phyloP scores from a whole-genome alignment of 768 basidiomycete genomes.

The Boletus tylopilopsis region DNA sequence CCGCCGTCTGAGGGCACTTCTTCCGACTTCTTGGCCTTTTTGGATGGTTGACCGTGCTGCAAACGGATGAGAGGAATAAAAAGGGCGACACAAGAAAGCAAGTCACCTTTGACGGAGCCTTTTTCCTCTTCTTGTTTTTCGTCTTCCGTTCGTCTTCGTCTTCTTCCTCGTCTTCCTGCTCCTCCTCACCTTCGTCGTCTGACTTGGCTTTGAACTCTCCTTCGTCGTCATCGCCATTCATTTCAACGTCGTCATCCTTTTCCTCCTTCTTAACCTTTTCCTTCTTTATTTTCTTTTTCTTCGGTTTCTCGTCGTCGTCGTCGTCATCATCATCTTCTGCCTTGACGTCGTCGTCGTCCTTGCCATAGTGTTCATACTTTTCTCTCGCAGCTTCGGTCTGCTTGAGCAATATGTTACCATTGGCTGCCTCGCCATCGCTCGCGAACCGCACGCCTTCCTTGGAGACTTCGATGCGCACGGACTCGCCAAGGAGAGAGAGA shows the following conservation, averaged over 20 bases:
- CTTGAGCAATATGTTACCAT: constrained; percentile 80
- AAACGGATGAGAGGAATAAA: not conserved
- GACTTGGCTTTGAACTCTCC: constrained; percentile 41
- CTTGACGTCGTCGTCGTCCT: constrained; percentile 39
- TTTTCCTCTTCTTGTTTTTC: constrained; percentile 69
- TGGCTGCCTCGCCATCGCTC: constrained; percentile 92
- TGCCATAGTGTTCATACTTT: constrained; percentile 38
- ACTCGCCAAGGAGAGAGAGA: constrained; percentile 85
- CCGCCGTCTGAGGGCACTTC: constrained; percentile 52
- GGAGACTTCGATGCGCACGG: constrained; percentile 90
- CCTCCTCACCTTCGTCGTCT: constrained; percentile 46
- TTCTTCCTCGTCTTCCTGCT: constrained; percentile 46
- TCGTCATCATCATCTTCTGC: constrained; percentile 41
- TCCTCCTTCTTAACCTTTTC: constrained; percentile 40
- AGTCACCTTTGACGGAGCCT: constrained; percentile 46
- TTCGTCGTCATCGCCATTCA: constrained; percentile 47
- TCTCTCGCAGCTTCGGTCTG: constrained; percentile 57
- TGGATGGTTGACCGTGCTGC: constrained; percentile 40
- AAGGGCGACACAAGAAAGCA: not conserved
- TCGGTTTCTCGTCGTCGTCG: constrained; percentile 30
- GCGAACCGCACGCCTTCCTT: constrained; percentile 95
- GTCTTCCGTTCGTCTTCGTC: constrained; percentile 48
- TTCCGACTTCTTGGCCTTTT: constrained; percentile 57
- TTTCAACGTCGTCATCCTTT: constrained; percentile 42
- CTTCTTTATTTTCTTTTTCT: constrained; percentile 31